A percentile compares a stretch with the other conserved stretches of the same genome.
Conservation (phyloP, 805 yeast species). For the Lachancea nothofagi region DNA sequence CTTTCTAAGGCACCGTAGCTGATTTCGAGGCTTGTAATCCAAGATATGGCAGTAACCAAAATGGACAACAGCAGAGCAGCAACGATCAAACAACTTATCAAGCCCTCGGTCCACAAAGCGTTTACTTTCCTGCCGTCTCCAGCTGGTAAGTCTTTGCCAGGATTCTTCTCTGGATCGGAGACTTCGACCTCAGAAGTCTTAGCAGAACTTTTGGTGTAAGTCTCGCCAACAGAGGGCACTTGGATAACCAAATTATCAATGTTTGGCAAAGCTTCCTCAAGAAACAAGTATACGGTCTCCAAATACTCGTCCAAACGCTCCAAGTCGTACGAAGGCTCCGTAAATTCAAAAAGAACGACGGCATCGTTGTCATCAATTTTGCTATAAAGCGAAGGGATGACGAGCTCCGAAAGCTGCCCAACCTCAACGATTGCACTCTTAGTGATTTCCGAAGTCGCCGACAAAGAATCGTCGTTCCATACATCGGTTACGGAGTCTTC, state of each 20-base stretch:
- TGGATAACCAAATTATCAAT: conserved; percentile 21
- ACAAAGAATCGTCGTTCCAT: conserved; percentile 7
- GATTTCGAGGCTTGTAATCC: conserved; percentile 68
- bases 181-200: conserved; percentile 1
- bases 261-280: conserved; percentile 20
- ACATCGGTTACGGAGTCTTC: conserved; percentile 14
- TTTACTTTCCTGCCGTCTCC: conserved; percentile 23
- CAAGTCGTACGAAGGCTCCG: conserved; percentile 21
- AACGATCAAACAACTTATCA: conserved; percentile 70
- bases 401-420: conserved; percentile 16
- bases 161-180: conserved; percentile 9
- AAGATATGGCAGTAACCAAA: conserved; percentile 56
- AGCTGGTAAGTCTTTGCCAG: conserved; percentile 1
- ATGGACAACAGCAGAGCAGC: conserved; percentile 53
- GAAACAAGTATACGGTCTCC: conserved; percentile 20
- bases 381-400: conserved; percentile 21
- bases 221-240: conserved; percentile 4
- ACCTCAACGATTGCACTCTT: conserved; percentile 3
- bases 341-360: conserved; percentile 23
- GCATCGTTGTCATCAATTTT: conserved; percentile 16
- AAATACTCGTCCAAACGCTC: conserved; percentile 24
- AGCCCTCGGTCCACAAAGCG: conserved; percentile 45
- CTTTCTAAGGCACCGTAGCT: conserved; percentile 80
- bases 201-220: conserved; percentile 1
- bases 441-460: neutral